Percentiles rank a stretch among this genome's conserved stretches.
Conservation (phyloP, 176 grass and related monocot species). For the Raddia distichophylla region DNA sequence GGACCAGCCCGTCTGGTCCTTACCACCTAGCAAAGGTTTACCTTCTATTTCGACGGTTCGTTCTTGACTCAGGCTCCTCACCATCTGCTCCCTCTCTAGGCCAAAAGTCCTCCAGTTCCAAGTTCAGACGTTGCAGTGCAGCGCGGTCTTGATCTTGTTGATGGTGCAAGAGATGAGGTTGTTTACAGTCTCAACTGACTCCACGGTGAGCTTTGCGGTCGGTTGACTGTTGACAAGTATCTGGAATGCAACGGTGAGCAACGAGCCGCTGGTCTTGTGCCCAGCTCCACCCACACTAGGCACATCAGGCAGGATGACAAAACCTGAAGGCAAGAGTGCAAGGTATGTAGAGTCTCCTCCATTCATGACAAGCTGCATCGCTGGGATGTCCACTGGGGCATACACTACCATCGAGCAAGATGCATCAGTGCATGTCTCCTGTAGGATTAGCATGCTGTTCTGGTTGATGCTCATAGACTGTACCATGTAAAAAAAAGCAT, state of each 20-base stretch:
- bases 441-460: conserved; percentile 90
- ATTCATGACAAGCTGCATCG: conserved; percentile 83
- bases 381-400: conserved; percentile 82
- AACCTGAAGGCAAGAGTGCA: conserved; percentile 78
- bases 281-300: neutral
- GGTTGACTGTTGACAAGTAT: conserved; percentile 96
- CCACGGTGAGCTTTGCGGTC: conserved; percentile 68
- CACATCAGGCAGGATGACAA: conserved; percentile 67
- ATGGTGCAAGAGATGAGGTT: conserved; percentile 86
- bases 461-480: conserved; percentile 65
- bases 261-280: conserved; percentile 52
- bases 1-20: conserved; percentile 43
- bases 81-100: neutral
- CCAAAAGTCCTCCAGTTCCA: neutral
- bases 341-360: conserved; percentile 74
- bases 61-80: conserved; percentile 85
- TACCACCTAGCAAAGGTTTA: conserved; percentile 81
- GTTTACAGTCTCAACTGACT: conserved; percentile 78
- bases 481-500: neutral
- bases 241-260: conserved; percentile 93
- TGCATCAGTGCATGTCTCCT: conserved; percentile 74
- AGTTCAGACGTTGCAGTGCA: conserved; percentile 55
- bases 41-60: conserved; percentile 62
- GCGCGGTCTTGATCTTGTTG: conserved; percentile 74
- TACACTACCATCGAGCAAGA: conserved; percentile 90